phyloP scores from a whole-genome alignment of 257 asterid genomes.

The Nicotiana paniculata region DNA sequence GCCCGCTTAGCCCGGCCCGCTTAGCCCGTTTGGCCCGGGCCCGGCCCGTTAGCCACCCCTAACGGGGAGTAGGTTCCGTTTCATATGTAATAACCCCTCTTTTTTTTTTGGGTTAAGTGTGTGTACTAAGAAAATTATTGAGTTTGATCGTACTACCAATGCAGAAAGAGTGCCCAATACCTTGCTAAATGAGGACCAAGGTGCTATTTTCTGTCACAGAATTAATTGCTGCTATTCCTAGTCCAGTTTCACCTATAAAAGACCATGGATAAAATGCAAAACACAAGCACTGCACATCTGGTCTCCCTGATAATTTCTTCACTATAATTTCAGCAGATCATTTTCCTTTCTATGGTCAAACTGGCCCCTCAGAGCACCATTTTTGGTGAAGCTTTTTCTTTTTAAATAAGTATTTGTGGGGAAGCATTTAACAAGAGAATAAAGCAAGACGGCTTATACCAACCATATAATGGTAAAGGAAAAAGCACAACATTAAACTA shows the following conservation, averaged over 20 bases:
- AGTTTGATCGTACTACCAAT: neutral
- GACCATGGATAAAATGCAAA: neutral
- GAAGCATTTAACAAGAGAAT: neutral
- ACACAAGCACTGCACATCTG: neutral
- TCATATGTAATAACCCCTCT: too few species aligned
- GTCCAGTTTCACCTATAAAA: neutral
- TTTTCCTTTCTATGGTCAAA: neutral
- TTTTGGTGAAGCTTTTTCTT: too few species aligned
- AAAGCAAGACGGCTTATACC: neutral
- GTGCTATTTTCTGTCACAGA: neutral
- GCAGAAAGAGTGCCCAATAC: neutral
- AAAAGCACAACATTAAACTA: conserved; percentile 1
- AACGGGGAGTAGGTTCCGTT: too few species aligned
- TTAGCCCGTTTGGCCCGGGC: too few species aligned
- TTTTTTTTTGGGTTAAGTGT: too few species aligned
- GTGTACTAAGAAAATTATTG: neutral
- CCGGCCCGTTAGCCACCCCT: too few species aligned
- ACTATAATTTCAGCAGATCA: neutral
- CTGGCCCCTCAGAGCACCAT: neutral
- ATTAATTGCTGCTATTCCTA: neutral
- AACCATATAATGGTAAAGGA: neutral
- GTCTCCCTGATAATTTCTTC: neutral
- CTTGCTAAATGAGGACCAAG: neutral
- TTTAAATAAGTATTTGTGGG: neutral
- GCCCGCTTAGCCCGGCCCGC: too few species aligned